Conservation (phyloP, 139 green algal species). For the Tetradesmus obliquus region DNA sequence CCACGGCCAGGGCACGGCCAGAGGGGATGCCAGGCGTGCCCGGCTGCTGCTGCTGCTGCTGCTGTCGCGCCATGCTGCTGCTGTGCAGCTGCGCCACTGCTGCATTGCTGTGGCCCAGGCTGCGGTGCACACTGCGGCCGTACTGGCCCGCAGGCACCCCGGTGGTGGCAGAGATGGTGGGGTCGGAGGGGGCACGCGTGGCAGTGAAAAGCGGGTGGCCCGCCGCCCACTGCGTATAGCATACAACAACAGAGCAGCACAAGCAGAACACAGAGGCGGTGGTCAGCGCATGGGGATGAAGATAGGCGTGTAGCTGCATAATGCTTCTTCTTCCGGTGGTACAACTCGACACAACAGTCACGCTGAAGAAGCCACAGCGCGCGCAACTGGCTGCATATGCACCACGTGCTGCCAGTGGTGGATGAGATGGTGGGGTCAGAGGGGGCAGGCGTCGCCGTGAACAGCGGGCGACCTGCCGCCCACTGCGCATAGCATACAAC, state of each 20-base stretch:
- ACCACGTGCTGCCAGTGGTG: not conserved
- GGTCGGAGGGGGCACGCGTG: constrained; percentile 4
- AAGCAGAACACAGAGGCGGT: not conserved
- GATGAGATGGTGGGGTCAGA: no score
- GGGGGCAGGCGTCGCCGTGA: no score
- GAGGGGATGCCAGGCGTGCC: not conserved
- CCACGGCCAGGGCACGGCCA: not conserved
- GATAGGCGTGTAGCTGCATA: not conserved
- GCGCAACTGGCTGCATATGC: not conserved
- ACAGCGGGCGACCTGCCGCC: no score
- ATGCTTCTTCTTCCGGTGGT: not conserved
- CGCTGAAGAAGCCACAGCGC: not conserved
- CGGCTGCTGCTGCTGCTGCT: not conserved
- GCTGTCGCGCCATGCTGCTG: not conserved
- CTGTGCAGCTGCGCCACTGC: constrained; percentile 5
- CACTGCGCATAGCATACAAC: no score
- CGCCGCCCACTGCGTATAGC: constrained; percentile 9
- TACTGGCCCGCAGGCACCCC: constrained; percentile 15
- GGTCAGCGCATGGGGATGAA: not conserved
- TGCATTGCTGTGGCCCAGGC: not conserved
- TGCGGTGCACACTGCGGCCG: not conserved
- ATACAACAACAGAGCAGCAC: not conserved
- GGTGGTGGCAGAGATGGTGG: constrained; percentile 18
- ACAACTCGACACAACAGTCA: not conserved
- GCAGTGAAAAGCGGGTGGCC: not conserved